phyloP scores from a whole-genome alignment of 148 eudicot species.

The Cornus suecica region DNA sequence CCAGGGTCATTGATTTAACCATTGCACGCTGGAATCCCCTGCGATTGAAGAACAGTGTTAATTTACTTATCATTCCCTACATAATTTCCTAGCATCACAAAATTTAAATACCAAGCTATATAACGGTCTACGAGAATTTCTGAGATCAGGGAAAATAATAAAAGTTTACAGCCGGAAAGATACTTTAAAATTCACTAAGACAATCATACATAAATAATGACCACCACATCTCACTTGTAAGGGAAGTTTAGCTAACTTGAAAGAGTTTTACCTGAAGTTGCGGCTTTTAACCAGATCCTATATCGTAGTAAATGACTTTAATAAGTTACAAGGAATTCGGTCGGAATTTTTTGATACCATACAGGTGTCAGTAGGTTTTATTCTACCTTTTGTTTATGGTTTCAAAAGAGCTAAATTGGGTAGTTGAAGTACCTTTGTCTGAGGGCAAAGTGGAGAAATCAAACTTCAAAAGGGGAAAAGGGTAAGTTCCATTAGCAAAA shows the following conservation, averaged over 20 bases:
- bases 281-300: background rate
- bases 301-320: background rate
- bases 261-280: background rate
- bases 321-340: too few species aligned
- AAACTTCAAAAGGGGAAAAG: too few species aligned
- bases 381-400: background rate
- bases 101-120: background rate
- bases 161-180: background rate
- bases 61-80: conserved; percentile 5
- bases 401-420: too few species aligned
- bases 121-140: background rate
- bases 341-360: too few species aligned
- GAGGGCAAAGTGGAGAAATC: too few species aligned
- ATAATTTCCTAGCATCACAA: background rate
- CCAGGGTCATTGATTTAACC: conserved; percentile 96
- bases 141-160: background rate
- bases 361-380: background rate
- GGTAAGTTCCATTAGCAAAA: too few species aligned
- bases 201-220: background rate
- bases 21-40: conserved; percentile 98
- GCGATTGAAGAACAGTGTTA: conserved; percentile 17
- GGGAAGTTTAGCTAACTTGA: background rate
- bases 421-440: too few species aligned
- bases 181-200: too few species aligned
- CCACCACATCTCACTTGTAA: background rate